A percentile compares a stretch with the other conserved stretches of the same genome.
These are phyloP conservation scores for Gonium pectorale DNA, from an alignment of 139 green algal genomes.

Conservation along the genomic window DNA sequence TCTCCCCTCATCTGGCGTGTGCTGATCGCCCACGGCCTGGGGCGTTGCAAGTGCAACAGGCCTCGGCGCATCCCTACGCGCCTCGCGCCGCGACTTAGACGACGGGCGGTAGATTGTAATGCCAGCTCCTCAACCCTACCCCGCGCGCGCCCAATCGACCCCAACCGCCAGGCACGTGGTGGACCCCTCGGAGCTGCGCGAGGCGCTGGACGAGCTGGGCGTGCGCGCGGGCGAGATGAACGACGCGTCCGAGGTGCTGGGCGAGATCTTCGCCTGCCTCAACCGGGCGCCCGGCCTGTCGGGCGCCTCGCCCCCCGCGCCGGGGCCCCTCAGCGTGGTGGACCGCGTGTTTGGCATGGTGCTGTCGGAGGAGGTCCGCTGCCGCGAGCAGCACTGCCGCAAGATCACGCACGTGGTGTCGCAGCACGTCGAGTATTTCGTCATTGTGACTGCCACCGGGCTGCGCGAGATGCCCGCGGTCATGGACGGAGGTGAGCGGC, in stretches of 20 bases:
- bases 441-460: conserved; percentile 54
- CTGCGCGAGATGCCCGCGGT: conserved; percentile 14
- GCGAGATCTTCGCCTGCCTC: conserved; percentile 56
- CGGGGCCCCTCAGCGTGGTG: conserved; percentile 27
- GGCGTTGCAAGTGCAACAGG: too few species aligned
- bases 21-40: too few species aligned
- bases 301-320: background rate
- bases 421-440: conserved; percentile 64
- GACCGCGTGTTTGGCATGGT: conserved; percentile 61
- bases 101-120: too few species aligned
- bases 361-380: conserved; percentile 64
- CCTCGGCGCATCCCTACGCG: too few species aligned
- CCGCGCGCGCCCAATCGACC: too few species aligned
- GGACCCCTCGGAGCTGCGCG: conserved; percentile 70
- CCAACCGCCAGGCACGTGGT: conserved; percentile 62
- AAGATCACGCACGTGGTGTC: conserved; percentile 50
- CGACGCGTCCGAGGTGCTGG: conserved; percentile 67
- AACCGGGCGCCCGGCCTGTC: conserved; percentile 38
- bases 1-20: too few species aligned
- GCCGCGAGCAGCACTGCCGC: conserved; percentile 18
- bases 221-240: conserved; percentile 70
- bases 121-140: too few species aligned
- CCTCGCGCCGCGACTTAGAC: too few species aligned
- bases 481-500: conserved; percentile 1
- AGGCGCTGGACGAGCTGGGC: conserved; percentile 76